phyloP scores from a whole-genome alignment of 345 rosid genomes.

The Salix suchowensis region DNA sequence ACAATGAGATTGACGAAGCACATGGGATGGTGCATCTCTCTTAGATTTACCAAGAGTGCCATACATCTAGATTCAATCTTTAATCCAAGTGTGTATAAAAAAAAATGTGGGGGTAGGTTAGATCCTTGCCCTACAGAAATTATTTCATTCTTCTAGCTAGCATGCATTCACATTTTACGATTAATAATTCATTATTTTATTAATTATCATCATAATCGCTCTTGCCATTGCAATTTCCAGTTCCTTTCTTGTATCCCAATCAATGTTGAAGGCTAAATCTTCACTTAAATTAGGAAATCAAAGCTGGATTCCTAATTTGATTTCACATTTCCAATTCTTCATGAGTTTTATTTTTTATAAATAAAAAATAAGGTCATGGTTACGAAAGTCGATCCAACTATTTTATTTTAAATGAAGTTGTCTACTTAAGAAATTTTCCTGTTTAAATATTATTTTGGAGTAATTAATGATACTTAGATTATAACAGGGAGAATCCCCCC shows the following conservation, averaged over 20 bases:
- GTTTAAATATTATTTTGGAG: background rate
- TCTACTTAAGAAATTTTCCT: background rate
- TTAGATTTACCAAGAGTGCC: constrained; percentile 13
- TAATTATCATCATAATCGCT: background rate
- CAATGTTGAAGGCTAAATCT: background rate
- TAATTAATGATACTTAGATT: too few relatives aligned
- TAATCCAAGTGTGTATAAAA: background rate
- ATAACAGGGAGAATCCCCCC: too few relatives aligned
- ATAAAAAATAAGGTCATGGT: background rate
- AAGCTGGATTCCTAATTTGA: background rate
- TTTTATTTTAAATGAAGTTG: background rate
- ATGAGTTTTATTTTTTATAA: background rate
- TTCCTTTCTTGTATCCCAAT: background rate
- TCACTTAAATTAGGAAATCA: background rate
- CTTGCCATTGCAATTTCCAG: background rate
- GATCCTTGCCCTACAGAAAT: constrained; percentile 33
- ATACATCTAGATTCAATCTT: background rate
- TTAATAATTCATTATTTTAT: background rate
- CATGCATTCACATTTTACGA: background rate
- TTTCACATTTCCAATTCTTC: too few relatives aligned
- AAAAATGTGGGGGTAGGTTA: constrained; percentile 10
- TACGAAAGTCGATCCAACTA: background rate
- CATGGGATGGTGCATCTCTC: constrained; percentile 39
- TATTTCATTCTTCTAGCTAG: constrained; percentile 22
- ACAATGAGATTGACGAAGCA: constrained; percentile 23